Base-by-base conservation (phyloP, 768 basidiomycete genomes). In the Rhodotorula kratochvilovae region DNA sequence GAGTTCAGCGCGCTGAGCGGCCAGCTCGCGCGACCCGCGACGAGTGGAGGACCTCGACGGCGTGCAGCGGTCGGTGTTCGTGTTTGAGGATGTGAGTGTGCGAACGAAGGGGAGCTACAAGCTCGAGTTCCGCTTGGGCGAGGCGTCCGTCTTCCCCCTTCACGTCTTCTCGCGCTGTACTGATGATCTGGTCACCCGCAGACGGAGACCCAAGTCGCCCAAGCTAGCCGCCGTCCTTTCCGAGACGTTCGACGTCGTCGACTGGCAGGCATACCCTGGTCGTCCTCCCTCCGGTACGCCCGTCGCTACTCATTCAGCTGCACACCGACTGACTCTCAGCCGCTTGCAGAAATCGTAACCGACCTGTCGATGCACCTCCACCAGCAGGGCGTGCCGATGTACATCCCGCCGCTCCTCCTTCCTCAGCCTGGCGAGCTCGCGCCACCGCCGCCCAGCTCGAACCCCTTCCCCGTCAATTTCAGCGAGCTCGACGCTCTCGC, bases 1-100 rank as follows among this genome's bases (percentile, higher is more conserved):
- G 83, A 61, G 79, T 86, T 36, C 85, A 85, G 61, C 85, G 87
- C 50, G 82, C 83, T 95, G 39, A 91, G 93, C 78, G 92, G 92
- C 58, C 90, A 88, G 72, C 83, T 94, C 39, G 90, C 87, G 92
- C 25, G 88, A 89, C 2, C 85, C 91, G 11, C 88, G 93, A 57
- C 85, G 88, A 61, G 82, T 92, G 77, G 86, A 89, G 71, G 90
- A 95, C 79, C 84, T 89, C 50, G 87, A 90, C 79, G 90, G 90
- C 67, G 87, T 88, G 61, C 83, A 84, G 76, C 89, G 54, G 17
- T 43, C 46, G 7, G 64, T 90, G 80, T 93, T 96, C 77, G 81
- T 92, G 64, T 96, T 94, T 77, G 88, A 92, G 13, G 92, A 96
- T 80, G 90, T 91, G 76, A 91, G 90, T 79, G 86, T 95, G 67